phyloP scores from a whole-genome alignment of 352 stramenopile genomes.

The Globisporangium rhizosaccharum region DNA sequence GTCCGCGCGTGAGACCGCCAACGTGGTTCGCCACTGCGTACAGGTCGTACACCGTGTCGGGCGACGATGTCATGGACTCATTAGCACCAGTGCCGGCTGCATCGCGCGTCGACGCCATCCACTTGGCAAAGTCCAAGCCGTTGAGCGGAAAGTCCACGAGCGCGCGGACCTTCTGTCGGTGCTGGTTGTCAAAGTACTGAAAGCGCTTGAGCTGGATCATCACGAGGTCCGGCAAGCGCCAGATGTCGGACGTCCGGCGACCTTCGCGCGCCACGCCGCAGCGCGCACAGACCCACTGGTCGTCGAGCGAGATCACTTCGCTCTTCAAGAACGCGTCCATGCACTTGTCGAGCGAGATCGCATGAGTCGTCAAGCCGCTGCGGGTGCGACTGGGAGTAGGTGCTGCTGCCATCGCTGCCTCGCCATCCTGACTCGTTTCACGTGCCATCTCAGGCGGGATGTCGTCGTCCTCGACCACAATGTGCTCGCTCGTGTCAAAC shows the following conservation, averaged over 20 bases:
- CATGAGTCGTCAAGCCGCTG: conserved; percentile 14
- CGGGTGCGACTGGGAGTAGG: background rate
- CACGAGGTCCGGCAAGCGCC: conserved; percentile 70
- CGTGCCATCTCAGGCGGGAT: conserved; percentile 17
- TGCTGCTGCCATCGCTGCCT: background rate
- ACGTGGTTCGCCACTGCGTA: conserved; percentile 98
- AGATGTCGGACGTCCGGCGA: conserved; percentile 56
- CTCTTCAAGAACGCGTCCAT: conserved; percentile 67
- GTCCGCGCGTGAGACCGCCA: conserved; percentile 90
- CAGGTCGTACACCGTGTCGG: conserved; percentile 85
- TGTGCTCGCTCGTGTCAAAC: conserved; percentile 21
- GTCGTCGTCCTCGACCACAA: conserved; percentile 29
- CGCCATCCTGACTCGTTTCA: conserved; percentile 6
- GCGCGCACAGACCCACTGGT: conserved; percentile 68
- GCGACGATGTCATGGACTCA: background rate
- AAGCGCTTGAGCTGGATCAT: conserved; percentile 90
- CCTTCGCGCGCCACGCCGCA: conserved; percentile 62
- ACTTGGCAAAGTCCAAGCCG: conserved; percentile 75
- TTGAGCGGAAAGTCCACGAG: conserved; percentile 78
- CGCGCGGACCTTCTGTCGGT: conserved; percentile 76
- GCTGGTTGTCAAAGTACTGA: conserved; percentile 81
- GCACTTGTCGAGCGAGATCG: conserved; percentile 53
- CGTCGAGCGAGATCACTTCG: conserved; percentile 66
- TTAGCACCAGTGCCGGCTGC: background rate
- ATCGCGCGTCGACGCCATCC: conserved; percentile 31